Percentiles rank a stretch among this genome's conserved stretches.
phyloP scores from a whole-genome alignment of 257 asterid genomes.

The Solanum habrochaites region DNA sequence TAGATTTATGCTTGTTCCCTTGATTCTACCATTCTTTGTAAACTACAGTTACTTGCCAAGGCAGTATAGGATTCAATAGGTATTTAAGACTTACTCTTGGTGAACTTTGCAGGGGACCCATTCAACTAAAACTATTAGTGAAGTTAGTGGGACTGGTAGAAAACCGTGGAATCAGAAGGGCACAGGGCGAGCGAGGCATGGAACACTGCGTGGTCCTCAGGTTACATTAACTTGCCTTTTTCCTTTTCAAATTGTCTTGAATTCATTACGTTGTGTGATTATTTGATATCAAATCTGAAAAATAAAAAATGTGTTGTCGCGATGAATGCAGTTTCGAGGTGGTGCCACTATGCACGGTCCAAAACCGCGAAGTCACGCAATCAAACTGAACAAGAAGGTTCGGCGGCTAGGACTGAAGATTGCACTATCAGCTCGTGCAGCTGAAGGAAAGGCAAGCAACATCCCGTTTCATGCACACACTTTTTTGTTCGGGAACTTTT shows the following conservation, averaged over 20 bases:
- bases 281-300: neutral
- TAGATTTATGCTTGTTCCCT: neutral
- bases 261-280: neutral
- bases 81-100: neutral
- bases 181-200: conserved; percentile 89
- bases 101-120: conserved; percentile 63
- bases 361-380: conserved; percentile 91
- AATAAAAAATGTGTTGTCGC: neutral
- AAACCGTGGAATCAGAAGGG: conserved; percentile 92
- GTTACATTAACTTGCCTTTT: conserved; percentile 16
- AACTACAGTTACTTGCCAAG: neutral
- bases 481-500: neutral
- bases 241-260: neutral
- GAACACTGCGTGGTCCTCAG: conserved; percentile 81
- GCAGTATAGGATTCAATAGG: neutral
- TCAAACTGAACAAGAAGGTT: conserved; percentile 84
- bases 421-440: conserved; percentile 80
- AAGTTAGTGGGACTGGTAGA: conserved; percentile 95
- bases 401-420: conserved; percentile 84
- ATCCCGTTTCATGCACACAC: neutral
- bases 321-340: conserved; percentile 64
- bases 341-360: conserved; percentile 93
- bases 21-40: neutral
- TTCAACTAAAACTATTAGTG: conserved; percentile 84
- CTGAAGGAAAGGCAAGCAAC: conserved; percentile 90